A percentile compares a stretch with the other conserved stretches of the same genome.
These are phyloP conservation scores for Neofusicoccum laricinum DNA, from an alignment of 2,329 filamentous ascomycete species.

Conservation along the genomic window DNA sequence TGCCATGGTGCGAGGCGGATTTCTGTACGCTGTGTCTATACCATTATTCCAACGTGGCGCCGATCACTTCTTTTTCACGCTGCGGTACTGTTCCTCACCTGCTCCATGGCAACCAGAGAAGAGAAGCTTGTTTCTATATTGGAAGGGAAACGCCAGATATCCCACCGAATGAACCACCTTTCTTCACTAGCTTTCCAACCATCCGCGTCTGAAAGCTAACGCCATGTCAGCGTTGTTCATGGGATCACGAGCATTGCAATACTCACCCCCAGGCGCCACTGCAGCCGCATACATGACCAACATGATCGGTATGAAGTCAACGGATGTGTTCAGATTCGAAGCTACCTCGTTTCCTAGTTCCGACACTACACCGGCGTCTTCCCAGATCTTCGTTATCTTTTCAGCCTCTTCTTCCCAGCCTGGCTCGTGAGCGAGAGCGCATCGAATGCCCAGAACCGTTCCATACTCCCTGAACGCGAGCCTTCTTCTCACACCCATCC, in stretches of 20 bases:
- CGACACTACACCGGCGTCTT: constrained; percentile 28
- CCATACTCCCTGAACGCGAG: constrained; percentile 25
- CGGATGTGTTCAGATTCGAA: constrained; percentile 24
- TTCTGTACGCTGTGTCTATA: too few relatives aligned
- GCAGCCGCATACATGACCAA: constrained; percentile 58
- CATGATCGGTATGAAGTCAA: constrained; percentile 53
- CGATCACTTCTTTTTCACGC: too few relatives aligned
- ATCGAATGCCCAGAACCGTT: constrained; percentile 20
- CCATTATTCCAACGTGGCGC: too few relatives aligned
- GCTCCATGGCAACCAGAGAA: too few relatives aligned
- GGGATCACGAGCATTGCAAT: too few relatives aligned
- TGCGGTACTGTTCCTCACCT: too few relatives aligned
- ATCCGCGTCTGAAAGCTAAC: not conserved
- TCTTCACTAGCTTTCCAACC: not conserved
- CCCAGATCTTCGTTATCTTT: constrained; percentile 37
- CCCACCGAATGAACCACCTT: too few relatives aligned
- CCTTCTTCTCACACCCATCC: not conserved
- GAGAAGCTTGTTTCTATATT: too few relatives aligned
- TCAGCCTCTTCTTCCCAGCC: constrained; percentile 5
- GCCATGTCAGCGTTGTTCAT: not conserved
- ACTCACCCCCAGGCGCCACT: constrained; percentile 55
- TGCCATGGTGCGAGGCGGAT: too few relatives aligned
- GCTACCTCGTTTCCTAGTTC: constrained; percentile 19
- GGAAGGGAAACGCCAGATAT: too few relatives aligned
- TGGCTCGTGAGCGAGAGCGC: not conserved